phyloP scores from a whole-genome alignment of 768 basidiomycete species.

The Podaxis rugospora region DNA sequence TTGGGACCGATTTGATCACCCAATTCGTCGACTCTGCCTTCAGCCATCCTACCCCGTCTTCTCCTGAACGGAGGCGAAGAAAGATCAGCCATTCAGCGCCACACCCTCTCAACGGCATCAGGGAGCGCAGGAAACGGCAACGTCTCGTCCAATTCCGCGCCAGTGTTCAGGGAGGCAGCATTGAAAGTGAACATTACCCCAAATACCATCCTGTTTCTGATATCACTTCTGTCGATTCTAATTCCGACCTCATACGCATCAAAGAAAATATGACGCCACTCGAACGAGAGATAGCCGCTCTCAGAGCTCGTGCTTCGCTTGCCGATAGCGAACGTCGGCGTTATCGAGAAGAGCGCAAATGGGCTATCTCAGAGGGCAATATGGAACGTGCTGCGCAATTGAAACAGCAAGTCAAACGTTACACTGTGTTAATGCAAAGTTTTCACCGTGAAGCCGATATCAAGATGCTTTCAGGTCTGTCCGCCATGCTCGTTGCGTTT shows the following conservation, averaged over 20 bases:
- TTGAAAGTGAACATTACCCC: conserved; percentile 21
- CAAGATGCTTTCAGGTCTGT: conserved; percentile 60
- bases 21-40: conserved; percentile 49
- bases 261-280: conserved; percentile 54
- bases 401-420: conserved; percentile 81
- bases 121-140: conserved; percentile 25
- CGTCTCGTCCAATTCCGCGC: conserved; percentile 44
- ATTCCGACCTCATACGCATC: conserved; percentile 61
- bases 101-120: conserved; percentile 12
- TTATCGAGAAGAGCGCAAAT: conserved; percentile 83
- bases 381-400: conserved; percentile 69
- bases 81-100: conserved; percentile 22
- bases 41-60: conserved; percentile 31
- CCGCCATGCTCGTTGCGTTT: too few species aligned
- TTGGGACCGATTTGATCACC: conserved; percentile 68
- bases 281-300: conserved; percentile 70
- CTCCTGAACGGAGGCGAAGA: conserved; percentile 18
- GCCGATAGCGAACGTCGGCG: conserved; percentile 81
- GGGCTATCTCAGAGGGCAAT: conserved; percentile 81
- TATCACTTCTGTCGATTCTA: conserved; percentile 67
- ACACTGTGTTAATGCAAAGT: conserved; percentile 74
- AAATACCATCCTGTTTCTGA: conserved; percentile 39
- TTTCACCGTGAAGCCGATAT: conserved; percentile 76
- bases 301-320: conserved; percentile 72
- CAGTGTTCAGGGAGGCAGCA: conserved; percentile 33